These are phyloP conservation scores for Dryadomyces sulphureus DNA, from an alignment of 2,329 filamentous ascomycete species.

Conservation along the genomic window DNA sequence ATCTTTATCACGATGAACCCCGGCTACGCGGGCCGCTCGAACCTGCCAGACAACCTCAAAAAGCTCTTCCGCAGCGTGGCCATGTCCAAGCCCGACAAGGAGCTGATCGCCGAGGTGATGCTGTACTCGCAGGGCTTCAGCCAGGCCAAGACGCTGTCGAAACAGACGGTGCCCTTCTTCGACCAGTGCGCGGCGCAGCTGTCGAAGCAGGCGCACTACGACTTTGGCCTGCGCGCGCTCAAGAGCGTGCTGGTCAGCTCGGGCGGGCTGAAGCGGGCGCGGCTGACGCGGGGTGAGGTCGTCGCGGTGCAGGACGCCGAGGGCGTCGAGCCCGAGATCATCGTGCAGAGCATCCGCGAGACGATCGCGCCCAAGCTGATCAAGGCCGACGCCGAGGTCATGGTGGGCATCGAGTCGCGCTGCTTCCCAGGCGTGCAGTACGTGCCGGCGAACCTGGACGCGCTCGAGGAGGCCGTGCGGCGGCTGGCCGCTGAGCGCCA, in stretches of 20 bases:
- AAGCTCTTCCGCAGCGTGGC: constrained; percentile 98
- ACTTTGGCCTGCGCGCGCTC: constrained; percentile 91
- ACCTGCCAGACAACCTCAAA: constrained; percentile 97
- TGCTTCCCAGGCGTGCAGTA: constrained; percentile 92
- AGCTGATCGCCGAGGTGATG: constrained; percentile 99
- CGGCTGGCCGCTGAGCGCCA: constrained; percentile 73
- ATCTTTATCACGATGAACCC: constrained; percentile 99
- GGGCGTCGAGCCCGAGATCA: constrained; percentile 85
- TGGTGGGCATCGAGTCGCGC: constrained; percentile 67
- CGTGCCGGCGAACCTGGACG: constrained; percentile 70
- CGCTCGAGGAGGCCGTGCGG: constrained; percentile 67
- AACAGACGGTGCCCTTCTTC: constrained; percentile 96
- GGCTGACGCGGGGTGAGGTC: constrained; percentile 43
- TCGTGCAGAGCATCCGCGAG: constrained; percentile 95
- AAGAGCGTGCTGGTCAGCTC: constrained; percentile 99
- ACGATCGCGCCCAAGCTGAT: constrained; percentile 97
- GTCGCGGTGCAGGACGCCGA: constrained; percentile 37
- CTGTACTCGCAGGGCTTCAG: constrained; percentile 98
- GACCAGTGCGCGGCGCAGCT: constrained; percentile 69
- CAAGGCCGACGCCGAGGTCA: constrained; percentile 75
- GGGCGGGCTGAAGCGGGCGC: constrained; percentile 79
- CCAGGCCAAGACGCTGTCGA: constrained; percentile 83
- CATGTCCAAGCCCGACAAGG: constrained; percentile 99
- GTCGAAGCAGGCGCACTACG: constrained; percentile 96
- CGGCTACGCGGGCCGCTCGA: constrained; percentile 94